Percentiles rank a stretch among this genome's conserved stretches.
phyloP scores from a whole-genome alignment of 768 basidiomycete genomes.

The Mycena capillaripes region DNA sequence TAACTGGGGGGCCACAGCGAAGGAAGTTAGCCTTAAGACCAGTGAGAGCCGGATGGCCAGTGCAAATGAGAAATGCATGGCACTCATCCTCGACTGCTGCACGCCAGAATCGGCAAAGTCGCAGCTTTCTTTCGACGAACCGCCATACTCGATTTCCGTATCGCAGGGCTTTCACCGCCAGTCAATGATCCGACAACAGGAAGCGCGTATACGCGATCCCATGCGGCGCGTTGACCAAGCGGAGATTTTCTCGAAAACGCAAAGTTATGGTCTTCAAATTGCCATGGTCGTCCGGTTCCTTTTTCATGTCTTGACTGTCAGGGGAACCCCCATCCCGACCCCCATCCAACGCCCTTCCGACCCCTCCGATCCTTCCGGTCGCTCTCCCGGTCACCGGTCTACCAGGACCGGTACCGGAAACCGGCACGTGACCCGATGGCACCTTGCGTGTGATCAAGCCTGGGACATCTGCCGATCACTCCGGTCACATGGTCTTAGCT shows the following conservation, averaged over 20 bases:
- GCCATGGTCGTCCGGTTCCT: not conserved
- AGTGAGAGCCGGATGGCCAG: not conserved
- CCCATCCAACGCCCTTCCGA: no score
- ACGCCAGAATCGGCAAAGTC: conserved; percentile 11
- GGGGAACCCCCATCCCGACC: no score
- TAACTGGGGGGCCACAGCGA: not conserved
- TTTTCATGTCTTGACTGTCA: conserved; percentile 6
- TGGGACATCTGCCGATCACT: no score
- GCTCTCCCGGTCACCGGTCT: no score
- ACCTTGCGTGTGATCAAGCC: no score
- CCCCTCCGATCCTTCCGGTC: no score
- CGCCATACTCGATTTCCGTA: conserved; percentile 5
- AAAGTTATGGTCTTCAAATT: not conserved
- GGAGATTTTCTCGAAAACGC: conserved; percentile 9
- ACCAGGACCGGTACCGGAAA: no score
- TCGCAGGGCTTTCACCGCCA: conserved; percentile 17
- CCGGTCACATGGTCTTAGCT: no score
- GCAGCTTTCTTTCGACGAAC: not conserved
- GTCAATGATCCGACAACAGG: conserved; percentile 15
- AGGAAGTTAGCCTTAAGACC: not conserved
- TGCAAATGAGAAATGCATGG: conserved; percentile 8
- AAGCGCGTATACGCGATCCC: conserved; percentile 16
- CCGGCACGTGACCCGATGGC: no score
- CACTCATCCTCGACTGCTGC: conserved; percentile 13
- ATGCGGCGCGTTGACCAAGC: conserved; percentile 1